Base-by-base conservation (phyloP, 2,329 filamentous ascomycete genomes). In the Pestalotiopsis sp. region DNA sequence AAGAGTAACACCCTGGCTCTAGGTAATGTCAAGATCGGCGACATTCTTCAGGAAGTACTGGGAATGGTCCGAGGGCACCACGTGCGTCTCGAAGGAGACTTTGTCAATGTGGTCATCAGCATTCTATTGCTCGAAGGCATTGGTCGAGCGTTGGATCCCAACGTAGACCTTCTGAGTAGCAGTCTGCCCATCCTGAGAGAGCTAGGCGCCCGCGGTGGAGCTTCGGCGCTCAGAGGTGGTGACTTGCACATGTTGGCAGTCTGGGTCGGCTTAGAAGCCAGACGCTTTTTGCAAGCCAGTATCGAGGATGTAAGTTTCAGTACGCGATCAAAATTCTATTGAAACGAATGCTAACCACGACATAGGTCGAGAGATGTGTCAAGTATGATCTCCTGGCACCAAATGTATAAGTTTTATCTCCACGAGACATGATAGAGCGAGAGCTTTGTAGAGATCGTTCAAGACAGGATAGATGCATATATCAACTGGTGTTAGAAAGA, bases 71-170 rank as follows among this genome's bases (percentile, higher is more conserved):
- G 96, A 67, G 84, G 86, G 11, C 96, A 99, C 78, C 96, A 99
- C 77, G 96, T 99, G 3, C 88, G 96, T 9, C 87, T 99, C 64
- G 96, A 99, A 80, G 96, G 96, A 9, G 96, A 99, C 79, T 99
- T 98, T 77, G 94, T 99, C 77, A 99, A 99, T 77, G 96, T 99
- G 4, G 95, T 99, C 38, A 92, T 99, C 69, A 97, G 94, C 69
- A 98, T 98, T 66, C 83, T 99, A 41, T 86, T 99, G 2, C 86
- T 99, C 1, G 96, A 99, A 79, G 96, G 96, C 6, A 99, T 98
- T 75, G 96, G 96, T 0, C 88, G 96, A 70, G 93, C 87, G 69
- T 82, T 99, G 17, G 92, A 98, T 78, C 95, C 96, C 0, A 86
- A 95, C 66, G 84, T 98, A 61, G 96, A 99, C 81, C 84, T 99